Conservation (phyloP, 202 grass and related monocot species). For the Elaeis oleifera region DNA sequence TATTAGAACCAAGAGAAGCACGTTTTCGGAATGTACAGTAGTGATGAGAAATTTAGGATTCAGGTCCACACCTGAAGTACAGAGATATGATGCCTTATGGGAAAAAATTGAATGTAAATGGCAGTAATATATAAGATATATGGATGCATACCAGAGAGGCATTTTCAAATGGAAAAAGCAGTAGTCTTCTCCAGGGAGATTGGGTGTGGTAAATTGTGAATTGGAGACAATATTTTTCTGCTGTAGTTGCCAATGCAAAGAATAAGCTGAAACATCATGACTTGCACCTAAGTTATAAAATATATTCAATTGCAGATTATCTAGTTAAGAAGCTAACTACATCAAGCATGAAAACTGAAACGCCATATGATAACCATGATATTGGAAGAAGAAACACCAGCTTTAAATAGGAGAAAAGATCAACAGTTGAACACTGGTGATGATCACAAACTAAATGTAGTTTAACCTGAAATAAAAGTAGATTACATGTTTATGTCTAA, state of each 20-base stretch:
- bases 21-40: neutral
- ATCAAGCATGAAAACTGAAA: too few relatives aligned
- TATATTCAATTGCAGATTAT: too few relatives aligned
- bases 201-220: constrained; percentile 12
- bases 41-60: neutral
- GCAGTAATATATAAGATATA: neutral
- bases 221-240: constrained; percentile 41
- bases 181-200: constrained; percentile 28
- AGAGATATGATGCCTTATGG: neutral
- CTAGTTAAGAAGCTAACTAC: too few relatives aligned
- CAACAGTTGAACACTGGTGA: too few relatives aligned
- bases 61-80: neutral
- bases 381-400: too few relatives aligned
- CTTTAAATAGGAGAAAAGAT: too few relatives aligned
- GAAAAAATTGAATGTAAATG: neutral
- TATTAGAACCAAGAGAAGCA: too few relatives aligned
- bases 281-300: too few relatives aligned
- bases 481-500: too few relatives aligned
- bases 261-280: neutral
- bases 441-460: too few relatives aligned
- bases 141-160: constrained; percentile 49
- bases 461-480: too few relatives aligned
- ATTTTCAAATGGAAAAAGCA: constrained; percentile 78
- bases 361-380: too few relatives aligned
- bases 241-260: constrained; percentile 9